These are phyloP conservation scores for Beauveria medogensis DNA, from an alignment of 2,329 filamentous ascomycete species.

Conservation along the genomic window DNA sequence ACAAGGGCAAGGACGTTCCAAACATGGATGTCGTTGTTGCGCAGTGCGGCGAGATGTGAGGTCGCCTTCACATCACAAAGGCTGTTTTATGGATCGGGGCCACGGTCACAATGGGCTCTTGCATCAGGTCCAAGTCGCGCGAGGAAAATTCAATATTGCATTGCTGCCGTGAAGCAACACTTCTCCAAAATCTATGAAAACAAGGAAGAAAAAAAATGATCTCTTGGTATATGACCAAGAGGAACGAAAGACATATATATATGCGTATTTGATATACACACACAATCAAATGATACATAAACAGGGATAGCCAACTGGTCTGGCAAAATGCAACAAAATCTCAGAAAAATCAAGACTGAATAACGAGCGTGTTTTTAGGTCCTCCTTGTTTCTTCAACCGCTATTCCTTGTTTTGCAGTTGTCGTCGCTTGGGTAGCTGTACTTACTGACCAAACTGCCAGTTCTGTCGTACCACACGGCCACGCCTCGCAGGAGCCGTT, in stretches of 20 bases:
- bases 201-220: not conserved
- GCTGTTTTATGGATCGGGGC: not conserved
- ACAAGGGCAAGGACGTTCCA: conserved; percentile 67
- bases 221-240: not conserved
- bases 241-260: conserved; percentile 9
- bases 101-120: not conserved
- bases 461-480: not conserved
- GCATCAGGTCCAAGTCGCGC: no score
- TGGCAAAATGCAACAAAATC: not conserved
- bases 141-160: not conserved
- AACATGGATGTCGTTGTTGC: conserved; percentile 75
- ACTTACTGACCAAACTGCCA: conserved; percentile 1
- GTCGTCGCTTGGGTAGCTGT: not conserved
- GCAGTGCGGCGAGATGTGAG: conserved; percentile 88
- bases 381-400: not conserved
- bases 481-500: not conserved
- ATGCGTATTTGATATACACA: not conserved
- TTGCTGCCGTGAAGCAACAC: not conserved
- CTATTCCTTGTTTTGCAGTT: not conserved
- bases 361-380: not conserved
- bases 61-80: no score
- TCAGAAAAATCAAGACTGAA: not conserved
- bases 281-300: not conserved
- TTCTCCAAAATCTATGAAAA: not conserved
- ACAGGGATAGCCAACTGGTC: not conserved